Evolutionary conservation across 2,329 filamentous ascomycete species (phyloP).

Genomic region (Alternaria sp.): DNA sequence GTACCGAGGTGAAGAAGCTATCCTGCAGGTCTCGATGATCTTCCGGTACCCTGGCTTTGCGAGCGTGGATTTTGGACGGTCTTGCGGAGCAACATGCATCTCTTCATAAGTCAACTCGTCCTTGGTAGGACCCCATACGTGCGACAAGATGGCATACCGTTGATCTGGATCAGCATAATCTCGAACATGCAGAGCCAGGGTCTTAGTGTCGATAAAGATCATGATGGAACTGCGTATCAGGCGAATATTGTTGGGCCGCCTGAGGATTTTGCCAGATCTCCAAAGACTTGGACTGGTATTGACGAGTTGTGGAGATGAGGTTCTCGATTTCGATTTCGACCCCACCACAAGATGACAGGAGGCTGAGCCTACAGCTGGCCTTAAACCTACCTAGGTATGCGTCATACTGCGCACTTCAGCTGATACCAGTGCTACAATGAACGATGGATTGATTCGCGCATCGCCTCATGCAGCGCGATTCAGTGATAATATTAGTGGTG

Average conservation of each 20-base stretch:
- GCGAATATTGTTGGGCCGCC: neutral
- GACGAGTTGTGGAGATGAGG: neutral
- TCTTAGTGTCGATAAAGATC: conserved; percentile 10
- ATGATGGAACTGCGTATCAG: neutral
- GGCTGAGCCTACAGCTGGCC: neutral
- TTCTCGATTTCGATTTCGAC: neutral
- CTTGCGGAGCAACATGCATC: conserved; percentile 5
- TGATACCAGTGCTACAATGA: neutral
- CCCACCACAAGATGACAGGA: neutral
- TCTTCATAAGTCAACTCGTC: conserved; percentile 19
- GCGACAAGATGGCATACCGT: conserved; percentile 21
- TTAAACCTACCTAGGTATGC: neutral
- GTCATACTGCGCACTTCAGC: neutral
- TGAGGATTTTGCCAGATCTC: neutral
- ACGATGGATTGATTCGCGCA: rapidly evolving
- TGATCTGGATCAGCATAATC: conserved; percentile 2
- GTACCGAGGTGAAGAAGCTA: conserved; percentile 10
- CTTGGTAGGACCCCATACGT: conserved; percentile 15
- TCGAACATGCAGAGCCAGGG: neutral
- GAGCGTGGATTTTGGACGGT: conserved; percentile 7
- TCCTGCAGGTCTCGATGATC: conserved; percentile 16
- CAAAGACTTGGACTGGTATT: neutral
- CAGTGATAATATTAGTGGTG: neutral
- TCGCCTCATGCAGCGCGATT: neutral
- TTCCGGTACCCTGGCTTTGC: conserved; percentile 19